Percentiles rank a stretch among this genome's conserved stretches.
Conservation (phyloP, 345 rosid genomes). For the Brassica incana region DNA sequence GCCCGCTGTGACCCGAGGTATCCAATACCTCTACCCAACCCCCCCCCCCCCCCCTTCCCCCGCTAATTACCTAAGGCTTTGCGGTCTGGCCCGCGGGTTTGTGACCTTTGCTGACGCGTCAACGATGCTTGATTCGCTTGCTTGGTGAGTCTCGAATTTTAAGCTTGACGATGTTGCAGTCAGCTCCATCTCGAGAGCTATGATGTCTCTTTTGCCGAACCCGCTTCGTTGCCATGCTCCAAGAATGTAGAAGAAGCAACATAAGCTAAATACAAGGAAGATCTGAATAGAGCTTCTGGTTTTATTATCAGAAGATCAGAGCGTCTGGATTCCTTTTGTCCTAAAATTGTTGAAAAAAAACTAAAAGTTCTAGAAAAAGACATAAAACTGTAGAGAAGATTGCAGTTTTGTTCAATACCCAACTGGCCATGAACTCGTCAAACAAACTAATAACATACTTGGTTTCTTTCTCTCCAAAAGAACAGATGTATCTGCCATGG, state of each 20-base stretch:
- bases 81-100: not conserved
- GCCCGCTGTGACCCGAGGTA: not conserved
- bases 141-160: too few relatives aligned
- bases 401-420: slow-evolving; percentile 52
- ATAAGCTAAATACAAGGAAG: too few relatives aligned
- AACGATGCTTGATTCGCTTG: too few relatives aligned
- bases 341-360: slow-evolving; percentile 36
- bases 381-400: not conserved
- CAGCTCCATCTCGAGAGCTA: too few relatives aligned
- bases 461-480: slow-evolving; percentile 78
- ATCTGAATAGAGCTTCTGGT: too few relatives aligned
- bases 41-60: not conserved
- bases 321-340: slow-evolving; percentile 58
- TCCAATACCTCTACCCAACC: not conserved
- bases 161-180: too few relatives aligned
- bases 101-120: too few relatives aligned
- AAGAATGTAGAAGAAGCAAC: too few relatives aligned
- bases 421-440: slow-evolving; percentile 64
- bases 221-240: too few relatives aligned
- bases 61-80: not conserved
- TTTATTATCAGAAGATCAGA: too few relatives aligned
- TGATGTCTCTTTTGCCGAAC: too few relatives aligned
- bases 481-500: slow-evolving; percentile 80
- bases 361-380: not conserved
- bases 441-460: slow-evolving; percentile 69